Evolutionary conservation across 2,329 filamentous ascomycete genomes (phyloP).

Genomic region (Chaetomium sp.): DNA sequence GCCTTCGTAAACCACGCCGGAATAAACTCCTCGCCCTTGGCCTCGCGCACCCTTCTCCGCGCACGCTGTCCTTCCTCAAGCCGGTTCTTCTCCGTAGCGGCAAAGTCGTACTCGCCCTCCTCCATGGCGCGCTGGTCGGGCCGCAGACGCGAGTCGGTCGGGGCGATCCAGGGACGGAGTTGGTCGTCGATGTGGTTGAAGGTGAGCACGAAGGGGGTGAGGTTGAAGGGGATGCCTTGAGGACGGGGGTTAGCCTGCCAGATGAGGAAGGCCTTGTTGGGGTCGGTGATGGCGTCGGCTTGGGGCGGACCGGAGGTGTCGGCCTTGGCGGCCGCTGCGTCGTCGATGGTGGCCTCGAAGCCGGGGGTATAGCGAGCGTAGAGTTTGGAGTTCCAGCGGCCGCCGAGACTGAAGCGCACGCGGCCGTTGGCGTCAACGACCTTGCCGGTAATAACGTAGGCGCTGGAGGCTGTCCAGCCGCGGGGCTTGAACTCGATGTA

Average conservation of each 20-base stretch:
- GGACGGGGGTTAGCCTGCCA: conserved; percentile 86
- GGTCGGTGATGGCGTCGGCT: conserved; percentile 52
- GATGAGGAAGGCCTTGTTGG: conserved; percentile 75
- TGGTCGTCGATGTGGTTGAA: conserved; percentile 87
- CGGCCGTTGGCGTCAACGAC: conserved; percentile 73
- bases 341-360: conserved; percentile 68
- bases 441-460: conserved; percentile 82
- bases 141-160: conserved; percentile 86
- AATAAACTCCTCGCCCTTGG: conserved; percentile 69
- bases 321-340: conserved; percentile 22
- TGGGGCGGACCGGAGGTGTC: conserved; percentile 29
- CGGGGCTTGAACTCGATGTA: conserved; percentile 87
- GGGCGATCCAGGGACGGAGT: conserved; percentile 70
- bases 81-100: conserved; percentile 87
- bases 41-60: conserved; percentile 65
- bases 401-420: conserved; percentile 82
- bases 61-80: conserved; percentile 87
- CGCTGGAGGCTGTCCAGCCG: conserved; percentile 90
- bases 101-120: conserved; percentile 92
- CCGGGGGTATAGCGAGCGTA: conserved; percentile 91
- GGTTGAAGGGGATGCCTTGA: conserved; percentile 84
- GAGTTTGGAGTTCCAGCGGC: conserved; percentile 95
- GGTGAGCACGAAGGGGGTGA: conserved; percentile 91
- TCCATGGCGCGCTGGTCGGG: conserved; percentile 98
- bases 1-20: conserved; percentile 80